phyloP scores from a whole-genome alignment of 2,329 filamentous ascomycete genomes.

The Lasiodiplodia sp. region DNA sequence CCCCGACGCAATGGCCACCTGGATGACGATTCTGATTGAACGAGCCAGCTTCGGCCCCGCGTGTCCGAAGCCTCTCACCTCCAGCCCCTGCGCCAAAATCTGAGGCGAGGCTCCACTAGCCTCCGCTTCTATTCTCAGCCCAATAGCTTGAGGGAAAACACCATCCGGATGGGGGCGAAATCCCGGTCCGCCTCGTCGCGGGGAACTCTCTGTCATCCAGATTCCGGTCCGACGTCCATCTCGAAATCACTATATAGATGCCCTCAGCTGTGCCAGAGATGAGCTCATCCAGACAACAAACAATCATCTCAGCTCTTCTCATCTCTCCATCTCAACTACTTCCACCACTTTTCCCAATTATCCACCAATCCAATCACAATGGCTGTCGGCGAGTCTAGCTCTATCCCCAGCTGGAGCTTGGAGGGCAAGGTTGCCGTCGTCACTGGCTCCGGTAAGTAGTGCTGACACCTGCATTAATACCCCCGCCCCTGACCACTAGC shows the following conservation, averaged over 20 bases:
- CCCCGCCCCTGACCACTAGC: constrained; percentile 5
- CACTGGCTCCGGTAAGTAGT: constrained; percentile 57
- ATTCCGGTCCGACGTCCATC: constrained; percentile 6
- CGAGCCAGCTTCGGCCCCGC: constrained; percentile 28
- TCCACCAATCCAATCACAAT: constrained; percentile 40
- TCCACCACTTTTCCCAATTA: not conserved
- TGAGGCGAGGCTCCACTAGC: constrained; percentile 20
- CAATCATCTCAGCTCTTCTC: constrained; percentile 3
- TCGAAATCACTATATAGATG: constrained; percentile 22
- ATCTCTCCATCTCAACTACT: not conserved
- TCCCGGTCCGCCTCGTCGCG: constrained; percentile 8
- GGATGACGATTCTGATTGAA: constrained; percentile 7
- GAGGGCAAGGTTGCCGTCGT: constrained; percentile 63
- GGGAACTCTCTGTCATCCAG: not conserved
- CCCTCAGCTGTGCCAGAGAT: not conserved
- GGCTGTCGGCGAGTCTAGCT: constrained; percentile 41
- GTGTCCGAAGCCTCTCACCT: constrained; percentile 26
- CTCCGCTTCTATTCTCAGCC: constrained; percentile 17
- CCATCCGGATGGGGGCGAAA: constrained; percentile 22
- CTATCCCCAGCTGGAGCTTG: constrained; percentile 57
- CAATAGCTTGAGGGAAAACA: constrained; percentile 13
- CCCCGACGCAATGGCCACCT: not conserved
- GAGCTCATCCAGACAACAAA: not conserved
- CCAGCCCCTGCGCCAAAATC: constrained; percentile 17
- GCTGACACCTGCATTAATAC: constrained; percentile 1